These are phyloP conservation scores for Neonectria faginata DNA, from an alignment of 2,329 filamentous ascomycete species.

Conservation along the genomic window DNA sequence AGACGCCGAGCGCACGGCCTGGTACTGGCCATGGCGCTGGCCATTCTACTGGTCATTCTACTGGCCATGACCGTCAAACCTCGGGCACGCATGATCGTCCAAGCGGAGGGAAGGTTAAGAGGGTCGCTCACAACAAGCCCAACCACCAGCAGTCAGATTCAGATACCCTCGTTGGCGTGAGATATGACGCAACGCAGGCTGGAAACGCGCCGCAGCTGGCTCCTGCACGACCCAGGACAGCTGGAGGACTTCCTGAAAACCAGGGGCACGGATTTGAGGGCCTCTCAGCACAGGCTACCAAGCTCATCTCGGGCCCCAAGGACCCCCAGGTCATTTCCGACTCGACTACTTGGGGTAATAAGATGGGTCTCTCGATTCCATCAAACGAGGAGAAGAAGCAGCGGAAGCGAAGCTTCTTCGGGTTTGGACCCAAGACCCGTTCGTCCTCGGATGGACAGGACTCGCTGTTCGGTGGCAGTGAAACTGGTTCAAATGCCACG, in stretches of 20 bases:
- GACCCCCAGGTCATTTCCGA: constrained; percentile 89
- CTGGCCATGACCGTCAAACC: constrained; percentile 54
- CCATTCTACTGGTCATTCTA: constrained; percentile 13
- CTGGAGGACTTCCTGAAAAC: constrained; percentile 51
- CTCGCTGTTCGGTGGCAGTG: constrained; percentile 63
- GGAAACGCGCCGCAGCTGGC: constrained; percentile 62
- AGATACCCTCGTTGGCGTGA: constrained; percentile 66
- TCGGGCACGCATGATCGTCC: constrained; percentile 49
- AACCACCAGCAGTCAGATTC: constrained; percentile 54
- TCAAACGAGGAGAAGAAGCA: constrained; percentile 79
- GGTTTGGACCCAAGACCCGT: constrained; percentile 73
- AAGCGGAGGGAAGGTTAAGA: constrained; percentile 45
- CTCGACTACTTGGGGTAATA: constrained; percentile 87
- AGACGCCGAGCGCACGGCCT: constrained; percentile 46
- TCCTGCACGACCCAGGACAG: constrained; percentile 53
- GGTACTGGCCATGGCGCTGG: constrained; percentile 49
- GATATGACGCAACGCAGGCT: constrained; percentile 67
- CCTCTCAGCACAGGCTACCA: constrained; percentile 54
- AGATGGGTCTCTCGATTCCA: constrained; percentile 63
- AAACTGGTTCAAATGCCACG: constrained; percentile 58
- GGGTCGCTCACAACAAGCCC: constrained; percentile 49
- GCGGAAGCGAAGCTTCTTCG: constrained; percentile 82
- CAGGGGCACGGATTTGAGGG: constrained; percentile 50
- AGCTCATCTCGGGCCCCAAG: constrained; percentile 83
- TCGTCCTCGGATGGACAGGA: constrained; percentile 70